Percentiles rank a stretch among this genome's conserved stretches.
Evolutionary conservation across 2,329 filamentous ascomycete genomes (phyloP).

Genomic region (Ophiostoma piceae): DNA sequence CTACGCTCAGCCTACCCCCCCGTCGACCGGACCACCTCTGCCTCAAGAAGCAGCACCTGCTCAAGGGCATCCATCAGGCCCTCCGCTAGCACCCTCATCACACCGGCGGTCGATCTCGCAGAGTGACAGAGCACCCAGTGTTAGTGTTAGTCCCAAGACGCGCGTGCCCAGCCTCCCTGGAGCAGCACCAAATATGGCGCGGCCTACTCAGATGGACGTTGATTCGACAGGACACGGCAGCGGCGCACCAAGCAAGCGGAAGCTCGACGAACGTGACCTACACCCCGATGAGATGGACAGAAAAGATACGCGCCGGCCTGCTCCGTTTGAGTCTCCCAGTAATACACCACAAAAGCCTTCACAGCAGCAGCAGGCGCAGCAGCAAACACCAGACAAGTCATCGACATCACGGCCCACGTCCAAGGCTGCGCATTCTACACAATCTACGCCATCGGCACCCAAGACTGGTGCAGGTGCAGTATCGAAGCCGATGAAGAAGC

Average conservation of each 20-base stretch:
- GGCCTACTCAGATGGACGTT: conserved; percentile 30
- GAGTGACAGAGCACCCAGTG: conserved; percentile 62
- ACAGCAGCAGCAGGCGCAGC: background rate
- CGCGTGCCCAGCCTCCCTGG: conserved; percentile 50
- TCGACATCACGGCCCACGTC: background rate
- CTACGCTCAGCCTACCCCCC: conserved; percentile 39
- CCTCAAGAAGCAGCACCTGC: background rate
- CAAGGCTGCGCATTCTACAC: background rate
- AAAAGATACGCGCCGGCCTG: conserved; percentile 42
- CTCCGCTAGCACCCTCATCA: background rate
- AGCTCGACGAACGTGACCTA: conserved; percentile 46
- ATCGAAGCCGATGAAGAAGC: background rate
- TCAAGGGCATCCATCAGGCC: background rate
- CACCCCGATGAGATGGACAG: conserved; percentile 49
- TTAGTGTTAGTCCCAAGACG: conserved; percentile 77
- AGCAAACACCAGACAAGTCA: background rate
- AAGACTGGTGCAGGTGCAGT: background rate
- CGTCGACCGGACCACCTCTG: conserved; percentile 29
- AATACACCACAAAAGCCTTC: background rate
- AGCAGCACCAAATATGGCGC: conserved; percentile 31
- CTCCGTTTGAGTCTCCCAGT: conserved; percentile 41
- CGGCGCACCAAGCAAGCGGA: conserved; percentile 43
- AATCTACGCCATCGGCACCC: background rate
- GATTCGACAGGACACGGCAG: conserved; percentile 33
- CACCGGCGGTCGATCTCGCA: conserved; percentile 49